phyloP scores from a whole-genome alignment of 164 flowering plant genomes.

The Macadamia tetraphylla region DNA sequence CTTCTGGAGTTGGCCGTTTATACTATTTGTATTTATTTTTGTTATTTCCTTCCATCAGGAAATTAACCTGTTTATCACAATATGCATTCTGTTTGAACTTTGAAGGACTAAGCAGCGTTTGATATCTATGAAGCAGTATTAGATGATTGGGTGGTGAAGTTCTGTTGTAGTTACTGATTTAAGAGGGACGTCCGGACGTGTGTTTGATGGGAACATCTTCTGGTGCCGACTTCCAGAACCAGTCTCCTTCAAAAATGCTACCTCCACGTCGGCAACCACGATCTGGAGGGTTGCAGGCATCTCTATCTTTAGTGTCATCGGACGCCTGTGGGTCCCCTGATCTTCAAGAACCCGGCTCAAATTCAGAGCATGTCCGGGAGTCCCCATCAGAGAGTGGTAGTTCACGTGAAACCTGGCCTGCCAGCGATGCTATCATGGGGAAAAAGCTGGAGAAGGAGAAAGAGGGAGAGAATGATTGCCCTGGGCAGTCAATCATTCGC shows the following conservation, averaged over 20 bases:
- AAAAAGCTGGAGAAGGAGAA: constrained; percentile 65
- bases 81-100: background rate
- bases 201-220: constrained; percentile 26
- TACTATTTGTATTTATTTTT: no score
- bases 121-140: background rate
- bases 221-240: constrained; percentile 24
- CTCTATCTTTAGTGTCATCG: constrained; percentile 26
- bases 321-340: constrained; percentile 28
- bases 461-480: constrained; percentile 46
- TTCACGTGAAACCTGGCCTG: constrained; percentile 87
- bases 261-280: constrained; percentile 35
- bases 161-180: constrained; percentile 2
- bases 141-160: background rate
- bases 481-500: constrained; percentile 66
- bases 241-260: constrained; percentile 25
- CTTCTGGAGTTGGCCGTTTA: no score
- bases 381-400: constrained; percentile 97
- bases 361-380: constrained; percentile 59
- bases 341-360: constrained; percentile 53
- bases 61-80: no score
- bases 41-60: no score
- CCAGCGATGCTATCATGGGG: constrained; percentile 39
- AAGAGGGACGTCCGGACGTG: background rate
- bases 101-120: background rate
- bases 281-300: constrained; percentile 26